Base-by-base conservation (phyloP, 2,329 filamentous ascomycete genomes). In the Ophiosphaerella herpotricha region DNA sequence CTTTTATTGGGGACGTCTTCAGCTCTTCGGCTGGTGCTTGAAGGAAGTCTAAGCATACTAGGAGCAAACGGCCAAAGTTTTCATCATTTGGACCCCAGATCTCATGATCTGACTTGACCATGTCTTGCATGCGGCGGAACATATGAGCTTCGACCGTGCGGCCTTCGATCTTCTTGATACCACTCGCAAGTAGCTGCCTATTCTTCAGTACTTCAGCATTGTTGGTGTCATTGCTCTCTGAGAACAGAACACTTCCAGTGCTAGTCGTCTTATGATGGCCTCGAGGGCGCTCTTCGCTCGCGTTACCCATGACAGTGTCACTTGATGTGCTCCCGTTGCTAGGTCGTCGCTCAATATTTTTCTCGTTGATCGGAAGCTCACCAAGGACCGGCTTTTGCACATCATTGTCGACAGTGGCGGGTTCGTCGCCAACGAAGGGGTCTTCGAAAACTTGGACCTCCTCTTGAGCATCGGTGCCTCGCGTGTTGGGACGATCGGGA, bases 121-220 rank as follows among this genome's bases (percentile, higher is more conserved):
- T 81, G 34, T 86, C 86, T 70, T 92, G 89, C 41, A 92, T 78
- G 64, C 89, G 89, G 45, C 89, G 84, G 78, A 92, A 91, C 48
- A 89, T 89, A 66, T 91, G 88, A 3, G 89, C 88, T 66, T 92
- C 89, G n/a, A 93, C 81, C 1, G 84, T 84, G 61, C 85, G 84
- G 26, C 83, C 80, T 59, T 85, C 85, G 60, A 92, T 86, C 56
- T 89, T 88, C 43, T 85, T 78, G 58, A 92, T 89, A 42, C 87
- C 89, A 61, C 88, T 91, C 29, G 87, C 83, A 5, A 93, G 79
- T 21, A 92, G 77, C 38, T 86, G 83, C 7, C 69, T 74, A 55
- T 73, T 79, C 56, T 74, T 77, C 48, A 72, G 67, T 34, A 69
- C 75, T 65, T 75, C 74, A n/a, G 71, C 61, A 43, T 68, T 75